phyloP scores from a whole-genome alignment of 129 eudicot species.

The Pulicaria dysenterica region DNA sequence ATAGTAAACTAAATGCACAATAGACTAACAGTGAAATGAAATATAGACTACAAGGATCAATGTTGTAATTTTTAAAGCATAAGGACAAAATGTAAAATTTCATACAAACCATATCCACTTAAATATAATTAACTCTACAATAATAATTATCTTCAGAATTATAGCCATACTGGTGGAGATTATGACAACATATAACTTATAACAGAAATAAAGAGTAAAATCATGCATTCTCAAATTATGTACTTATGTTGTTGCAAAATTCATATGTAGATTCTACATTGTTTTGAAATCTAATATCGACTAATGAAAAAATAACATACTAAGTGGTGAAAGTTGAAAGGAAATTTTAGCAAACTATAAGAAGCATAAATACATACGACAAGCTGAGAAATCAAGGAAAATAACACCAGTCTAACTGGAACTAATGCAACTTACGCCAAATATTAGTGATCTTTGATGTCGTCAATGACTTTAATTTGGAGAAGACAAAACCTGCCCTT shows the following conservation, averaged over 20 bases:
- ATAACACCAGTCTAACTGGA: background rate
- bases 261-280: background rate
- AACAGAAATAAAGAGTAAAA: background rate
- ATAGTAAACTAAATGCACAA: too few species aligned
- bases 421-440: conserved; percentile 70
- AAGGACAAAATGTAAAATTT: too few species aligned
- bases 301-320: conserved; percentile 12
- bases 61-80: too few species aligned
- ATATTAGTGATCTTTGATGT: conserved; percentile 52
- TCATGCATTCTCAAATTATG: background rate
- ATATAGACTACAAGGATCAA: too few species aligned
- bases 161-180: too few species aligned
- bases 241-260: conserved; percentile 10
- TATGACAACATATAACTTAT: too few species aligned
- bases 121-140: too few species aligned
- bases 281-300: background rate
- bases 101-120: too few species aligned
- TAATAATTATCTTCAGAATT: too few species aligned
- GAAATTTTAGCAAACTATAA: background rate
- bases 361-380: conserved; percentile 3
- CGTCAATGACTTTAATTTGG: conserved; percentile 67
- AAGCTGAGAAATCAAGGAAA: background rate
- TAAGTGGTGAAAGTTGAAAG: background rate
- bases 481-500: conserved; percentile 78
- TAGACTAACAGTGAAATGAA: too few species aligned